phyloP scores from a whole-genome alignment of 441 rosid genomes.

The Gossypium aridum region DNA sequence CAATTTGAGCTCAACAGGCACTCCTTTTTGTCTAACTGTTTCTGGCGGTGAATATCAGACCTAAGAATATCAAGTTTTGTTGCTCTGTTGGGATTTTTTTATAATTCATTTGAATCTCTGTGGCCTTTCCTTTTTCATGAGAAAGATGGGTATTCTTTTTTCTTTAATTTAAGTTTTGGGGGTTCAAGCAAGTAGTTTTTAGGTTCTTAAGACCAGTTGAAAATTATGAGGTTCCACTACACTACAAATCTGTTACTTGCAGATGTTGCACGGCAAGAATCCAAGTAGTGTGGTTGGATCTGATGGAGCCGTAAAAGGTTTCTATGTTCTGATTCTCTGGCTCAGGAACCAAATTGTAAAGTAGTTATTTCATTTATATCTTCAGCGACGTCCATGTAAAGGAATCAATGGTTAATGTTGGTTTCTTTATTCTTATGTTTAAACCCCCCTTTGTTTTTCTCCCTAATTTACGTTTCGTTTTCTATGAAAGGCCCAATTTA shows the following conservation, averaged over 20 bases:
- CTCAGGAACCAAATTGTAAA: not conserved
- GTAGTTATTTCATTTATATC: not conserved
- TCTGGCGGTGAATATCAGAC: too few species aligned
- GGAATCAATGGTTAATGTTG: not conserved
- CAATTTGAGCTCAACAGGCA: constrained; percentile 20
- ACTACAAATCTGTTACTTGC: not conserved
- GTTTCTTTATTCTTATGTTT: too few species aligned
- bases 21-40: constrained; percentile 38
- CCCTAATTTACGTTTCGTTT: too few species aligned
- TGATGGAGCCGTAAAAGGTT: not conserved
- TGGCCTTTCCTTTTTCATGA: not conserved
- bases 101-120: not conserved
- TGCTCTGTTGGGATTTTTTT: not conserved
- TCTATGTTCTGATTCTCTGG: not conserved
- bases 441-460: too few species aligned
- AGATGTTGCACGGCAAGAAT: not conserved
- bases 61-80: not conserved
- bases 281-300: constrained; percentile 5
- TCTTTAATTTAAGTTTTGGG: not conserved
- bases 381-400: not conserved
- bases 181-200: not conserved
- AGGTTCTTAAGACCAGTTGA: not conserved
- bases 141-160: not conserved
- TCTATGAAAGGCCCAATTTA: too few species aligned
- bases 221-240: not conserved